Evolutionary conservation across 441 rosid genomes (phyloP), one percentile per base, ranked within the genome.

Genomic region (Melastoma candidum): DNA sequence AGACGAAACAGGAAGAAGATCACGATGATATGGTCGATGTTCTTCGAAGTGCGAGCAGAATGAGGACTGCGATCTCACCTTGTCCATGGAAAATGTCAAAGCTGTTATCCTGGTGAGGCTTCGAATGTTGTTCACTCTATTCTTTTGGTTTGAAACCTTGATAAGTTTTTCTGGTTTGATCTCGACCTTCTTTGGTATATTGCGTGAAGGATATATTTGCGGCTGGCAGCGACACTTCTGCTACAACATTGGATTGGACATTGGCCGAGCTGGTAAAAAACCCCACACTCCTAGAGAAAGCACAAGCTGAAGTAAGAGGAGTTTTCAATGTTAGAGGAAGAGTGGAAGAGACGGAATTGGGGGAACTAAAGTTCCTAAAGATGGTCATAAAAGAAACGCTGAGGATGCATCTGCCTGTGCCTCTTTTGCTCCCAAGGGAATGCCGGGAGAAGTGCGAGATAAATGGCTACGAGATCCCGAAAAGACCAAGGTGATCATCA

Each of bases 391-490:
- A 70, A 54, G 74, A 72, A 51, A 64, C 71, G 1, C 26, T 69
- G 22, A 66, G 77, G 12, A 1, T 72, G 2, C 80, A 70, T 48
- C 67, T 69, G 29, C 14, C 80, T 4, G 3, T 46, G 6, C 64
- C 73, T 5, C 47, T 70, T 8, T 52, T 70, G 48, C 24, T 68
- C 4, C 71, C 73, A 6, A 68, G 73, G 47, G 65, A 68, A 53
- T 52, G 55, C 12, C 5, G 22, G 0, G 60, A 68, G 56, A 47
- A 14, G 0, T 67, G 72, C 13, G 63, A 58, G 51, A 58, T 70
- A 14, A 32, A 53, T 3, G 63, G 72, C 32, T 74, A 57, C 22
- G 44, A 39, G 14, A 58, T 67, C 1, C 72, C 70, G 0, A 46
- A 4, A 74, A 61, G 6, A 51, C 68, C n/a, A 61, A 46, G 57